Conservation (phyloP, 2,329 filamentous ascomycete genomes). For the Neophaeococcomyces mojaviensis region DNA sequence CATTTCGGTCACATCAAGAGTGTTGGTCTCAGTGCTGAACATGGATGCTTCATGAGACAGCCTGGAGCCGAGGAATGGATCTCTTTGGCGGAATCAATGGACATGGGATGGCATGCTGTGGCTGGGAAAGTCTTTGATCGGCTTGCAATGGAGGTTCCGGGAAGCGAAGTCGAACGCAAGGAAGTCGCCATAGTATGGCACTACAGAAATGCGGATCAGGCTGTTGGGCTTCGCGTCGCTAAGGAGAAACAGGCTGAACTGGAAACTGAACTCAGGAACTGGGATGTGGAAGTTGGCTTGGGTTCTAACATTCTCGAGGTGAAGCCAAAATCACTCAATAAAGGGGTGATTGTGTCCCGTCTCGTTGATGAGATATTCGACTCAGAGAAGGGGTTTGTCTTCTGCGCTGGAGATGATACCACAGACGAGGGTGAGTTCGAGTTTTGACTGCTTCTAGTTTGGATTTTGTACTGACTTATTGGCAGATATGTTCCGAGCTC, state of each 20-base stretch:
- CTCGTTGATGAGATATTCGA: slow-evolving; percentile 58
- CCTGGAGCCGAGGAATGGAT: slow-evolving; percentile 73
- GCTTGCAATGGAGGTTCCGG: slow-evolving; percentile 79
- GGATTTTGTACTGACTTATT: slow-evolving; percentile 14
- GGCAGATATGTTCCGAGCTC: slow-evolving; percentile 72
- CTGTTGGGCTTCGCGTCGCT: slow-evolving; percentile 73
- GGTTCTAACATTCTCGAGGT: slow-evolving; percentile 97
- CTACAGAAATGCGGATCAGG: slow-evolving; percentile 83
- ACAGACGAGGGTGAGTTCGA: slow-evolving; percentile 82
- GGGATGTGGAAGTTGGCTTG: slow-evolving; percentile 92
- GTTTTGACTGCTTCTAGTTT: background rate
- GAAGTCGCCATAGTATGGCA: slow-evolving; percentile 95
- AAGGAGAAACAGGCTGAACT: slow-evolving; percentile 75
- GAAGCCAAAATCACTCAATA: slow-evolving; percentile 94
- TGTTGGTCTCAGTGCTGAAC: slow-evolving; percentile 91
- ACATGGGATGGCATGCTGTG: slow-evolving; percentile 89
- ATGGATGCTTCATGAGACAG: slow-evolving; percentile 87
- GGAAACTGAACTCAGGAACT: slow-evolving; percentile 64
- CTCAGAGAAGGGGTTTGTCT: slow-evolving; percentile 68
- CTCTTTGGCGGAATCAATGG: slow-evolving; percentile 74
- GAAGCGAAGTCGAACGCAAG: slow-evolving; percentile 90
- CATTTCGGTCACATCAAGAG: slow-evolving; percentile 86
- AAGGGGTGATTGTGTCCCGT: slow-evolving; percentile 85
- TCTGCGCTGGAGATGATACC: slow-evolving; percentile 91
- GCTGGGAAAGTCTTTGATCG: slow-evolving; percentile 78